A percentile compares a stretch with the other conserved stretches of the same genome.
phyloP scores from a whole-genome alignment of 2,329 filamentous ascomycete species.

The Chrysosporium queenslandicum region DNA sequence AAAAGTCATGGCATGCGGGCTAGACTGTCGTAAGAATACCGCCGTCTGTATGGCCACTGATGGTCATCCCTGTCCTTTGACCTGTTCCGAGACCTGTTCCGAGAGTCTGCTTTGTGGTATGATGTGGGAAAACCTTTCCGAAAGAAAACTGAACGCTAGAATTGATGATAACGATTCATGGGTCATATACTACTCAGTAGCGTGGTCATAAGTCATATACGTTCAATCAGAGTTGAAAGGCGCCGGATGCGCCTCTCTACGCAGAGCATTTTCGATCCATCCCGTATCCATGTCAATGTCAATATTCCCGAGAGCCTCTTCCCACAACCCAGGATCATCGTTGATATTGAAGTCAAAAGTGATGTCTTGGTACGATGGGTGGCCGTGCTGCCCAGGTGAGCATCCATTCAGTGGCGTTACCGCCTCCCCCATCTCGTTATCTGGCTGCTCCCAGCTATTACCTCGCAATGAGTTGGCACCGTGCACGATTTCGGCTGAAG shows the following conservation, averaged over 20 bases:
- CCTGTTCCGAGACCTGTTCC: too few species aligned
- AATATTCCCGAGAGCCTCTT: constrained; percentile 33
- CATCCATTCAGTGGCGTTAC: constrained; percentile 12
- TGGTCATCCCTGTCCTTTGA: too few species aligned
- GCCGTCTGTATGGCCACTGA: too few species aligned
- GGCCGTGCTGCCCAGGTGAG: constrained; percentile 23
- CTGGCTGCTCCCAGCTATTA: neutral
- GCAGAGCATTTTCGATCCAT: constrained; percentile 25
- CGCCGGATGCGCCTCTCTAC: neutral
- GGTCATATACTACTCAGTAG: too few species aligned
- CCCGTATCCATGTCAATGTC: constrained; percentile 33
- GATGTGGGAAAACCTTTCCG: too few species aligned
- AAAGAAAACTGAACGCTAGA: too few species aligned
- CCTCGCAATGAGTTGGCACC: neutral
- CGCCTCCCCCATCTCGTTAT: neutral
- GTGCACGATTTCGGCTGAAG: neutral
- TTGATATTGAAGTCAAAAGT: constrained; percentile 28
- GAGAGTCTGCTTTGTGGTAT: too few species aligned
- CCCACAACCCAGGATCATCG: constrained; percentile 35
- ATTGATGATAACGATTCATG: too few species aligned
- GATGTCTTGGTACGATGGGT: constrained; percentile 14
- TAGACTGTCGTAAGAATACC: too few species aligned
- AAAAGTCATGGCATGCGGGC: too few species aligned
- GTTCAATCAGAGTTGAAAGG: neutral
- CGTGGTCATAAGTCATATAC: neutral